Percentiles rank a stretch among this genome's conserved stretches.
These are phyloP conservation scores for Globisporangium irregulare DNA, from an alignment of 352 stramenopile genomes.

Conservation along the genomic window DNA sequence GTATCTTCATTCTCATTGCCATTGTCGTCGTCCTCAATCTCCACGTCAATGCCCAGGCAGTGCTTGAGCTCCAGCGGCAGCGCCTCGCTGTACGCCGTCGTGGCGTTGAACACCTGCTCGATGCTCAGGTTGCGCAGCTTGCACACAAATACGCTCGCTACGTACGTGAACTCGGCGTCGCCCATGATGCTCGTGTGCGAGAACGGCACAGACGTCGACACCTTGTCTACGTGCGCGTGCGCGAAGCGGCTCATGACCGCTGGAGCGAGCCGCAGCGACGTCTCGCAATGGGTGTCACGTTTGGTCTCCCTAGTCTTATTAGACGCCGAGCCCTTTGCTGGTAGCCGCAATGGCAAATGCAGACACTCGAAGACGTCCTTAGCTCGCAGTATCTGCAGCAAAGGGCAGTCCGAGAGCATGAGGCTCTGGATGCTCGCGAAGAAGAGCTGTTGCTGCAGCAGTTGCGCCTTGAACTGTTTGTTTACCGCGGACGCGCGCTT, in stretches of 20 bases:
- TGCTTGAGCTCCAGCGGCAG: constrained; percentile 33
- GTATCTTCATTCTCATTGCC: neutral
- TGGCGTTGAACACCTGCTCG: constrained; percentile 27
- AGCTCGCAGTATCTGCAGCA: constrained; percentile 35
- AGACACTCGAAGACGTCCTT: constrained; percentile 53
- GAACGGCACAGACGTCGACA: constrained; percentile 32
- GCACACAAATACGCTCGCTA: constrained; percentile 51
- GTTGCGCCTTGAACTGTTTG: constrained; percentile 41
- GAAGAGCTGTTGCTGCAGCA: constrained; percentile 60
- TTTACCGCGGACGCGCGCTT: constrained; percentile 41
- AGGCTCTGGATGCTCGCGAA: constrained; percentile 46
- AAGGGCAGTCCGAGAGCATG: constrained; percentile 40
- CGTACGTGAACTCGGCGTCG: constrained; percentile 39
- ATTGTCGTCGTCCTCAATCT: neutral
- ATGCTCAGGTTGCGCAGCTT: constrained; percentile 37
- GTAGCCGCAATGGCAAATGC: constrained; percentile 27
- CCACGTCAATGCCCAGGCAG: constrained; percentile 29
- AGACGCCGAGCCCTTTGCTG: constrained; percentile 11
- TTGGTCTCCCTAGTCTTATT: constrained; percentile 3
- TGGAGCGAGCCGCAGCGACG: constrained; percentile 28
- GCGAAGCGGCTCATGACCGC: constrained; percentile 40
- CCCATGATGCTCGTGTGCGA: constrained; percentile 58
- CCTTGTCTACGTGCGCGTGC: constrained; percentile 23
- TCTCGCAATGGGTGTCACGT: constrained; percentile 34
- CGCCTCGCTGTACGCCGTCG: constrained; percentile 33